phyloP scores from a whole-genome alignment of 331 rosid genomes.

The Malus hybrid region DNA sequence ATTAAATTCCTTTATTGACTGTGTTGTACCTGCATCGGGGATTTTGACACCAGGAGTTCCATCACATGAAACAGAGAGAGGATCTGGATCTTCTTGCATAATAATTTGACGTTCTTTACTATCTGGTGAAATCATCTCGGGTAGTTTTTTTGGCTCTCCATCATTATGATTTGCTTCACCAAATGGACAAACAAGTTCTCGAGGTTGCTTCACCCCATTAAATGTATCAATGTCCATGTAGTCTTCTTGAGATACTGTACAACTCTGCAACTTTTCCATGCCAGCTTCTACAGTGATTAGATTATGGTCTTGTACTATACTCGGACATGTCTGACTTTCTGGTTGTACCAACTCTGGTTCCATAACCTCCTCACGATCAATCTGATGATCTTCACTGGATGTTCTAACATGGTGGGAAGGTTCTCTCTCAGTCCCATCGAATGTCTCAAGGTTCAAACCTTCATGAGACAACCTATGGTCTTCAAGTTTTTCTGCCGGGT shows the following conservation, averaged over 20 bases:
- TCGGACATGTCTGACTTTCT: conserved; percentile 17
- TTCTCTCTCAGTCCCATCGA: conserved; percentile 23
- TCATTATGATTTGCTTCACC: conserved; percentile 24
- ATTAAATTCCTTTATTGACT: conserved; percentile 15
- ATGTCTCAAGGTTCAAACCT: conserved; percentile 19
- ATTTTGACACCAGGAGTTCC: conserved; percentile 32
- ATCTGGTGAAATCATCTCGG: conserved; percentile 27
- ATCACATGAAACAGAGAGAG: conserved; percentile 17
- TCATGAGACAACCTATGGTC: conserved; percentile 20
- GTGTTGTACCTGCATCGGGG: conserved; percentile 34
- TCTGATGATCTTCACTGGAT: conserved; percentile 22
- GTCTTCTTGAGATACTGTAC: conserved; percentile 21
- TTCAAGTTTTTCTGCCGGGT: conserved; percentile 11
- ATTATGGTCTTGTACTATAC: conserved; percentile 14
- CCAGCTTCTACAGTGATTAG: conserved; percentile 20
- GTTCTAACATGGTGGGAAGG: conserved; percentile 13
- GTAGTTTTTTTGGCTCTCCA: conserved; percentile 10
- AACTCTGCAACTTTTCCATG: conserved; percentile 32
- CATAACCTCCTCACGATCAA: conserved; percentile 15
- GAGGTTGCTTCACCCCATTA: conserved; percentile 14
- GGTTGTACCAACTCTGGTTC: conserved; percentile 20
- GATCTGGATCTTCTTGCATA: conserved; percentile 1
- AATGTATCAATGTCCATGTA: conserved; percentile 16
- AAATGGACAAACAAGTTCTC: conserved; percentile 17
- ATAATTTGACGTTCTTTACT: conserved; percentile 11